Evolutionary conservation across 371 early-diverging fungal species (phyloP).

Genomic region (Apophysomyces ossiformis): DNA sequence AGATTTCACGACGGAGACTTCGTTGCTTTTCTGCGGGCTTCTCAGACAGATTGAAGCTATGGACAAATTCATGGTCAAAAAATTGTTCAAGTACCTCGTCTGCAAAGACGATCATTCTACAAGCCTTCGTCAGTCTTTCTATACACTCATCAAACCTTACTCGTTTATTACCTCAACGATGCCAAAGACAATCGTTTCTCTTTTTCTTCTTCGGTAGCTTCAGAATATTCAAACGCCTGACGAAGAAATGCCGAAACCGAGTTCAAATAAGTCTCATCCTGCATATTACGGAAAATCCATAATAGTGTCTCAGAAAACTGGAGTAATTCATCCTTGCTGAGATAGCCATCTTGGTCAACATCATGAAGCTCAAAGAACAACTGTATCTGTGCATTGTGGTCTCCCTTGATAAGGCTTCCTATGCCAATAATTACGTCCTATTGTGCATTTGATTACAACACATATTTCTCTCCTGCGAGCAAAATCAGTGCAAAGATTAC

Average conservation of each 20-base stretch:
- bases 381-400: constrained; percentile 79
- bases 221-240: constrained; percentile 71
- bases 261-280: constrained; percentile 60
- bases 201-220: constrained; percentile 30
- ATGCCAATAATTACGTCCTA: constrained; percentile 84
- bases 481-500: constrained; percentile 16
- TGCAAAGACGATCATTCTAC: constrained; percentile 73
- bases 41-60: constrained; percentile 68
- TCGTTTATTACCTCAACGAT: constrained; percentile 41
- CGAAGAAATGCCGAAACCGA: constrained; percentile 76
- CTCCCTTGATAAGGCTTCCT: constrained; percentile 78
- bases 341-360: constrained; percentile 67
- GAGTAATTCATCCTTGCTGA: constrained; percentile 86
- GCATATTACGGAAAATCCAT: constrained; percentile 70
- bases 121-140: not conserved
- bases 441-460: not conserved
- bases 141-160: not conserved
- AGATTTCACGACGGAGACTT: constrained; percentile 61
- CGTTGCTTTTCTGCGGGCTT: constrained; percentile 62
- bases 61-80: constrained; percentile 69
- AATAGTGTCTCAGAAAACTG: constrained; percentile 88
- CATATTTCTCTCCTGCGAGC: not conserved
- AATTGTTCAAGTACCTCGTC: constrained; percentile 74
- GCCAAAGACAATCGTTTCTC: constrained; percentile 42
- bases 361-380: constrained; percentile 89